These are phyloP conservation scores for Mycena sp. DNA, from an alignment of 1,284 basidiomycete species.

Conservation along the genomic window DNA sequence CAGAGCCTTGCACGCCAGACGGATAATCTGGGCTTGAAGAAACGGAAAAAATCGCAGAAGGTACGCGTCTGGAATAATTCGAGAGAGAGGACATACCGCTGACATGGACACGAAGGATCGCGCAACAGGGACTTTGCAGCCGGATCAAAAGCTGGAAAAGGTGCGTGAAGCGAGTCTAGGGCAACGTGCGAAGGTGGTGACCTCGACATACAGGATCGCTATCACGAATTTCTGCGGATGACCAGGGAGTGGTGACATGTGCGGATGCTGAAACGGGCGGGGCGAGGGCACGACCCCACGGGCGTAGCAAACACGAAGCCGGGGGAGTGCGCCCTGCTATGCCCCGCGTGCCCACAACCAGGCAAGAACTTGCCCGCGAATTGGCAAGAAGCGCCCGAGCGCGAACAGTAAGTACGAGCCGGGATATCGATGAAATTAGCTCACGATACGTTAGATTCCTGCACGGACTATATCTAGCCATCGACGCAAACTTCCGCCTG, in stretches of 20 bases:
- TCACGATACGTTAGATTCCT: conserved; percentile 38
- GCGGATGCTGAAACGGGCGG: conserved; percentile 41
- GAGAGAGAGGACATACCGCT: neutral
- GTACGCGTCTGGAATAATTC: neutral
- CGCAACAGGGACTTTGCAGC: too few species aligned
- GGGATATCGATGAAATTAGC: neutral
- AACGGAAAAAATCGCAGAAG: neutral
- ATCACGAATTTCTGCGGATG: conserved; percentile 37
- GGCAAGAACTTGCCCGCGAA: conserved; percentile 42
- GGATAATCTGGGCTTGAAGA: conserved; percentile 39
- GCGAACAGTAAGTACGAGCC: conserved; percentile 33
- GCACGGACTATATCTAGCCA: conserved; percentile 41
- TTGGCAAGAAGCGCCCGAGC: conserved; percentile 37
- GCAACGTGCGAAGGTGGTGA: neutral
- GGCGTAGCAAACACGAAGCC: conserved; percentile 38
- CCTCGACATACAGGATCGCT: conserved; percentile 39
- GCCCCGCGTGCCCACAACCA: conserved; percentile 46
- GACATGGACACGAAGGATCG: neutral
- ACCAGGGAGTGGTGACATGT: conserved; percentile 41
- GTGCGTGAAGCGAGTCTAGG: neutral
- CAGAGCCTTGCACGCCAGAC: conserved; percentile 30
- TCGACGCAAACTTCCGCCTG: conserved; percentile 47
- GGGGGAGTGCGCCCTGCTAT: conserved; percentile 24
- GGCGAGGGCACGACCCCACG: conserved; percentile 37
- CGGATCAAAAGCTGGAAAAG: neutral